phyloP scores from a whole-genome alignment of 805 yeast genomes.

The Millerago galiae region DNA sequence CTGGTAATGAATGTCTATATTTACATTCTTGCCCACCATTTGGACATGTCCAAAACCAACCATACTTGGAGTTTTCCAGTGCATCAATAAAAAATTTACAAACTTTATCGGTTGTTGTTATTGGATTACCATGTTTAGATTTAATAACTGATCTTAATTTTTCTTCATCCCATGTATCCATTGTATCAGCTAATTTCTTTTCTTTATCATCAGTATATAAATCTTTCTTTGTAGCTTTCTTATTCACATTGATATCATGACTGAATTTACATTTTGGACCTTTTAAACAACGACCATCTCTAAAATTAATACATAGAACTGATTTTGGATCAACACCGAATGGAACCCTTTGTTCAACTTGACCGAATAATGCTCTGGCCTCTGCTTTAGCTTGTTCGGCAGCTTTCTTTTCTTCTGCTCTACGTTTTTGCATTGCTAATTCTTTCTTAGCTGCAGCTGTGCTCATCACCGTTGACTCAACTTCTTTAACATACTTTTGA shows the following conservation, averaged over 20 bases:
- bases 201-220: slow-evolving; percentile 82
- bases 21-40: slow-evolving; percentile 89
- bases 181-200: slow-evolving; percentile 70
- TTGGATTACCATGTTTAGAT: slow-evolving; percentile 88
- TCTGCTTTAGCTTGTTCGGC: slow-evolving; percentile 86
- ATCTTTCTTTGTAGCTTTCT: slow-evolving; percentile 87
- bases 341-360: slow-evolving; percentile 80
- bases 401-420: slow-evolving; percentile 78
- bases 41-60: slow-evolving; percentile 99
- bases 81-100: slow-evolving; percentile 95
- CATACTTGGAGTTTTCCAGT: slow-evolving; percentile 94
- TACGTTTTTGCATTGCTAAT: slow-evolving; percentile 67
- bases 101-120: slow-evolving; percentile 89
- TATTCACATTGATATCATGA: slow-evolving; percentile 79
- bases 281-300: slow-evolving; percentile 76
- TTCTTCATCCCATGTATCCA: slow-evolving; percentile 97
- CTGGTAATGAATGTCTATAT: slow-evolving; percentile 92
- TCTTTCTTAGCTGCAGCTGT: slow-evolving; percentile 56
- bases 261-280: slow-evolving; percentile 85
- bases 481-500: slow-evolving; percentile 64
- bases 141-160: slow-evolving; percentile 79
- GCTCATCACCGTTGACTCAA: slow-evolving; percentile 49
- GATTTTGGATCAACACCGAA: slow-evolving; percentile 98
- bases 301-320: slow-evolving; percentile 84
- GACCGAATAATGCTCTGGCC: slow-evolving; percentile 70